Percentiles rank a stretch among this genome's conserved stretches.
Conservation (phyloP, 768 basidiomycete species). For the Suillus fuscotomentosus region DNA sequence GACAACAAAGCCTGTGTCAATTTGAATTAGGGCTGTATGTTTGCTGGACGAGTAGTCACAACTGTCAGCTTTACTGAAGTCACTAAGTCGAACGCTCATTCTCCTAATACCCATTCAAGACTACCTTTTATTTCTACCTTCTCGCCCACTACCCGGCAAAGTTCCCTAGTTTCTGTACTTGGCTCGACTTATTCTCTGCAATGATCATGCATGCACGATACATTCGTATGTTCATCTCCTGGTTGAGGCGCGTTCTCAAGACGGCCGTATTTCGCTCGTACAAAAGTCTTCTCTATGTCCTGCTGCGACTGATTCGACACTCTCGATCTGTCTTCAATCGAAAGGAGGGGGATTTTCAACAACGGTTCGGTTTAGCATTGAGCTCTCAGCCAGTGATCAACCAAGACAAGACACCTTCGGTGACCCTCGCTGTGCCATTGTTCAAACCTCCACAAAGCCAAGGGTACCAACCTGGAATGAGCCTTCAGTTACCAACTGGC, state of each 20-base stretch:
- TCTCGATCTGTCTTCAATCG: not conserved
- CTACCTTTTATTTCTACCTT: not conserved
- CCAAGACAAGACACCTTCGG: not conserved
- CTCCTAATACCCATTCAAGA: not conserved
- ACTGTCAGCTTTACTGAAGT: not conserved
- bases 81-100: not conserved
- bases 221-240: not conserved
- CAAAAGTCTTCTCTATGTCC: not conserved
- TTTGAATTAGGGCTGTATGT: too few relatives aligned
- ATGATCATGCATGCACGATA: not conserved
- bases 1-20: too few relatives aligned
- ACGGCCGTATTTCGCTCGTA: not conserved
- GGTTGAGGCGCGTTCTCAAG: not conserved
- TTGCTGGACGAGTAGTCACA: too few relatives aligned
- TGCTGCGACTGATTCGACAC: not conserved
- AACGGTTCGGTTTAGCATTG: not conserved
- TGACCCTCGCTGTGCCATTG: not conserved
- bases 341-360: not conserved
- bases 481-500: not conserved
- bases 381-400: not conserved
- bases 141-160: not conserved
- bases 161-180: not conserved
- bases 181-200: not conserved
- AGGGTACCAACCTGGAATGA: not conserved
- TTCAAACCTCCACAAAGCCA: not conserved